These are phyloP conservation scores for Beauveria brongniartii DNA, from an alignment of 2,329 filamentous ascomycete species.

Conservation along the genomic window DNA sequence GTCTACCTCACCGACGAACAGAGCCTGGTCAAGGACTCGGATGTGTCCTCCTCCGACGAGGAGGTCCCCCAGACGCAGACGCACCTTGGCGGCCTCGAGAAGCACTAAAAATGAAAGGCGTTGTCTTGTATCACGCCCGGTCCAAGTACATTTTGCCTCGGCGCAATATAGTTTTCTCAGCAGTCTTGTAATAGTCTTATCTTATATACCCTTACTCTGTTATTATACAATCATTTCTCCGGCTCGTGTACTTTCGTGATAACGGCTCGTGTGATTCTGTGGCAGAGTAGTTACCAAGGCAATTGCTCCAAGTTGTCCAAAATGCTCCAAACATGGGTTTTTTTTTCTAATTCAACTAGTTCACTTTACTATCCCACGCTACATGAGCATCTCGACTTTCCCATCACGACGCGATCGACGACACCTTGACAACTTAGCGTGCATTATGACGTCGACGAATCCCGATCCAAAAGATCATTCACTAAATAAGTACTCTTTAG, in stretches of 20 bases:
- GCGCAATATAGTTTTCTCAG: background rate
- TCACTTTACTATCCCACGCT: too few relatives aligned
- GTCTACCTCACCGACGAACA: slow-evolving; percentile 38
- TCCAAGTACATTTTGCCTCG: background rate
- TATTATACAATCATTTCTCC: background rate
- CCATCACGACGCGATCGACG: too few relatives aligned
- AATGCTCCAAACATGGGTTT: too few relatives aligned
- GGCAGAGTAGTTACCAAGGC: too few relatives aligned
- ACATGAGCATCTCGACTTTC: too few relatives aligned
- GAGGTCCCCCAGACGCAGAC: slow-evolving; percentile 13
- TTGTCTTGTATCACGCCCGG: background rate
- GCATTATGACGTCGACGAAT: too few relatives aligned
- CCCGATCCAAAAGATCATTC: too few relatives aligned
- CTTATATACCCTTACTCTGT: slow-evolving; percentile 7
- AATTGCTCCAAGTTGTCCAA: too few relatives aligned
- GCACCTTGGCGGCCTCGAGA: background rate
- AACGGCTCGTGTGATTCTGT: too few relatives aligned
- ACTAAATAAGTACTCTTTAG: too few relatives aligned
- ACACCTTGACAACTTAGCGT: too few relatives aligned
- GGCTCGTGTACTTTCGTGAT: background rate
- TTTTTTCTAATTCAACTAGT: too few relatives aligned
- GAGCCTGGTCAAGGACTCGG: slow-evolving; percentile 29
- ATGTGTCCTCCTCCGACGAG: slow-evolving; percentile 12
- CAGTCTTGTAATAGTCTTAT: background rate
- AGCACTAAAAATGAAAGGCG: background rate